These are phyloP conservation scores for Chrysanthemum seticuspe DNA, from an alignment of 129 eudicot genomes.

Conservation along the genomic window DNA sequence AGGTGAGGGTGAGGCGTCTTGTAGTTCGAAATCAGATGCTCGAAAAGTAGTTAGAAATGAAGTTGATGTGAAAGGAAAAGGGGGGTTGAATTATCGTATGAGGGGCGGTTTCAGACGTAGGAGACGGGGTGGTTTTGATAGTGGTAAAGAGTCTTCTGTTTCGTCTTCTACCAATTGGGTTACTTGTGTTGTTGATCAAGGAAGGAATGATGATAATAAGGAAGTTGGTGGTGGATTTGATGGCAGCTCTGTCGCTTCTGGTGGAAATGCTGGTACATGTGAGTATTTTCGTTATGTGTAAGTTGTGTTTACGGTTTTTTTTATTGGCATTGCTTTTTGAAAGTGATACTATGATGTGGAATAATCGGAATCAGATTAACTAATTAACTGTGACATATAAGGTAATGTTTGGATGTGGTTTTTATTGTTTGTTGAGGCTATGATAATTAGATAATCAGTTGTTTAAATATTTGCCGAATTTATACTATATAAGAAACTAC, in stretches of 20 bases:
- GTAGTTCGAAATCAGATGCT: slow-evolving; percentile 59
- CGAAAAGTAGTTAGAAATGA: slow-evolving; percentile 31
- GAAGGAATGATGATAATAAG: slow-evolving; percentile 22
- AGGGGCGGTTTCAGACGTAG: slow-evolving; percentile 53
- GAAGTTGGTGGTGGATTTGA: slow-evolving; percentile 17
- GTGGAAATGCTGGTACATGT: slow-evolving; percentile 25
- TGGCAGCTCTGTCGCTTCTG: background rate
- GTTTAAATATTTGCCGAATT: no score
- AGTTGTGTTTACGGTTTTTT: background rate
- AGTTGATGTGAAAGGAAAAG: slow-evolving; percentile 78
- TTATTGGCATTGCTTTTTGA: background rate
- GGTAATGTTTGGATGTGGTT: no score
- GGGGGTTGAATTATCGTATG: slow-evolving; percentile 39
- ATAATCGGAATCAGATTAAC: no score
- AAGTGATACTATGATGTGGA: no score
- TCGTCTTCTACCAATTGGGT: slow-evolving; percentile 39
- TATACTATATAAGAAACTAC: no score
- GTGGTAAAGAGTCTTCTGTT: slow-evolving; percentile 40
- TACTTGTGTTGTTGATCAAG: slow-evolving; percentile 32
- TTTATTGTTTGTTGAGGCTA: no score
- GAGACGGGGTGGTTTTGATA: slow-evolving; percentile 33
- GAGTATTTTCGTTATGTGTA: slow-evolving; percentile 20
- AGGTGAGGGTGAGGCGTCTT: slow-evolving; percentile 52
- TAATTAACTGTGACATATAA: no score
- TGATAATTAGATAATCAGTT: no score